Conservation (phyloP, 257 asterid species). For the Fraxinus quadrangulata region DNA sequence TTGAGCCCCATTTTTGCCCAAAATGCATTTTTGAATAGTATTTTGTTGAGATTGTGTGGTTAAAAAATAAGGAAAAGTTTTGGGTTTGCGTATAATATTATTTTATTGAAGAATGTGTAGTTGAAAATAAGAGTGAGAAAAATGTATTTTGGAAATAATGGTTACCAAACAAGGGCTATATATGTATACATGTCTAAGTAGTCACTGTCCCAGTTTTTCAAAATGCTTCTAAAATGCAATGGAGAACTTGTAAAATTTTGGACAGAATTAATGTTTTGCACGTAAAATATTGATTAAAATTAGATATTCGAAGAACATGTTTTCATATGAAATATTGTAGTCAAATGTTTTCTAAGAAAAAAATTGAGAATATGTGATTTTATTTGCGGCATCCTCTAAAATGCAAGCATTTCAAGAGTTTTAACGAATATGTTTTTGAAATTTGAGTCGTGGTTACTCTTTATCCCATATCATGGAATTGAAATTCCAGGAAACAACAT, state of each 20-base stretch:
- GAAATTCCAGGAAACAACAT: neutral
- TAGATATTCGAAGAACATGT: neutral
- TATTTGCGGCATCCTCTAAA: neutral
- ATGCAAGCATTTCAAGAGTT: neutral
- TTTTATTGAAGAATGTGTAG: too few relatives aligned
- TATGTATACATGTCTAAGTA: neutral
- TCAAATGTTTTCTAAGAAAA: neutral
- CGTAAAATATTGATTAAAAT: neutral
- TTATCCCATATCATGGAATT: neutral
- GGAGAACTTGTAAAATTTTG: neutral
- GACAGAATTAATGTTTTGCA: neutral
- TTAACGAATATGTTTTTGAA: neutral
- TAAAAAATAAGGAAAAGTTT: too few relatives aligned
- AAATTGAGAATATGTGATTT: neutral
- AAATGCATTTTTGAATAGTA: too few relatives aligned
- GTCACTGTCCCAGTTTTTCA: neutral
- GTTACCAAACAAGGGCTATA: too few relatives aligned
- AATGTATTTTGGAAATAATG: too few relatives aligned
- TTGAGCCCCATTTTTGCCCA: too few relatives aligned
- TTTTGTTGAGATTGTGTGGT: too few relatives aligned
- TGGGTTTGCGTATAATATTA: too few relatives aligned
- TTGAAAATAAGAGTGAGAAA: too few relatives aligned
- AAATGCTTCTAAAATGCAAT: neutral
- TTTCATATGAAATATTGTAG: neutral
- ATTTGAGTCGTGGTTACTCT: neutral